These are phyloP conservation scores for Verticillium longisporum DNA, from an alignment of 2,329 filamentous ascomycete genomes.

Conservation along the genomic window DNA sequence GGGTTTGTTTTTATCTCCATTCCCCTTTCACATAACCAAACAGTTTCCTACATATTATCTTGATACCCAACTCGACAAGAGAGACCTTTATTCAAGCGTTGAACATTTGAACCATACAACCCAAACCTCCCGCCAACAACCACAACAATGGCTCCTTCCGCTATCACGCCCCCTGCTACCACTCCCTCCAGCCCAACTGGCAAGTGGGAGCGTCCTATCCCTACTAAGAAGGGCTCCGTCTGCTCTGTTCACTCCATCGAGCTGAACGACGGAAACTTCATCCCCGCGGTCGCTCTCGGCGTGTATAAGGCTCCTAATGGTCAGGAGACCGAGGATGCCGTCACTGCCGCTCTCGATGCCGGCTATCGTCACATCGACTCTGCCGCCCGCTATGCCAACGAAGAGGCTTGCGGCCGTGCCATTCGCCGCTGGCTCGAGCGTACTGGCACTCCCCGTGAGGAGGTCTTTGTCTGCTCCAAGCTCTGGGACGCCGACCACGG, in stretches of 20 bases:
- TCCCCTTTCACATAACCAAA: background rate
- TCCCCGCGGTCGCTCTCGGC: conserved; percentile 35
- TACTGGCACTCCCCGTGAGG: conserved; percentile 22
- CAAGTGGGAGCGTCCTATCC: conserved; percentile 2
- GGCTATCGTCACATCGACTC: conserved; percentile 50
- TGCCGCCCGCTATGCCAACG: conserved; percentile 25
- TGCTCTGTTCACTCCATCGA: conserved; percentile 16
- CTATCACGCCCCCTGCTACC: conserved; percentile 23
- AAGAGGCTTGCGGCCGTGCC: conserved; percentile 12
- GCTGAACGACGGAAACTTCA: conserved; percentile 26
- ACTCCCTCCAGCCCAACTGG: conserved; percentile 19
- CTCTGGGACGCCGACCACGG: conserved; percentile 28
- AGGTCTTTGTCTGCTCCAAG: conserved; percentile 30
- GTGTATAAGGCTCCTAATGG: conserved; percentile 40
- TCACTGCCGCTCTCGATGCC: conserved; percentile 28
- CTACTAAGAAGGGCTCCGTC: conserved; percentile 1
- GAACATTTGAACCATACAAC: background rate
- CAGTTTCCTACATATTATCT: background rate
- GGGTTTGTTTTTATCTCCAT: background rate
- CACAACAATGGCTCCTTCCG: conserved; percentile 24
- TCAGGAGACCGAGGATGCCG: conserved; percentile 25
- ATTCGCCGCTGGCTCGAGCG: conserved; percentile 15
- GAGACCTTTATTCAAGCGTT: background rate
- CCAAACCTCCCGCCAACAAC: background rate
- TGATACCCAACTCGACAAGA: background rate